phyloP scores from a whole-genome alignment of 192 early-diverging fungal genomes.

The Umbelopsis vinacea region DNA sequence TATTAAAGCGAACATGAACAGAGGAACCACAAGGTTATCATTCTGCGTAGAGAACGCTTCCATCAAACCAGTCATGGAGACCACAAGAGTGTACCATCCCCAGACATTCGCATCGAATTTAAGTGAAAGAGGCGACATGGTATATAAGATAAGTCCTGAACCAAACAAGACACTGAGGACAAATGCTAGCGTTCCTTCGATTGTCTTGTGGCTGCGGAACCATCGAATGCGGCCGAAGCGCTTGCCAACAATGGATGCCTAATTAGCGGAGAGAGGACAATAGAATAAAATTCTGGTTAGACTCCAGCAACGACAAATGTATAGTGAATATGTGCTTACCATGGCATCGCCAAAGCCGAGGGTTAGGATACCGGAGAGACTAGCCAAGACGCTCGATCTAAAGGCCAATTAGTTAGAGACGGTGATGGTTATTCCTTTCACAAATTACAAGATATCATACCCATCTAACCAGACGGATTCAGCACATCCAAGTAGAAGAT shows the following conservation, averaged over 20 bases:
- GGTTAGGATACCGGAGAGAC: slow-evolving; percentile 81
- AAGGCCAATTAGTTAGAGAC: background rate
- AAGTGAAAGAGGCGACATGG: slow-evolving; percentile 32
- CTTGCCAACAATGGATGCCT: slow-evolving; percentile 87
- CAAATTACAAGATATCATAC: slow-evolving; percentile 34
- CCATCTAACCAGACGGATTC: slow-evolving; percentile 85
- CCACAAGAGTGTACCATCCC: slow-evolving; percentile 26
- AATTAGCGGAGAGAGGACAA: slow-evolving; percentile 7
- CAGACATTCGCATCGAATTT: slow-evolving; percentile 43
- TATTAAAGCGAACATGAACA: slow-evolving; percentile 65
- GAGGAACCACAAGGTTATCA: slow-evolving; percentile 91
- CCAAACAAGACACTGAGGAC: slow-evolving; percentile 63
- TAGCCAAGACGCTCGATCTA: slow-evolving; percentile 49
- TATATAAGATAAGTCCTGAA: slow-evolving; percentile 38
- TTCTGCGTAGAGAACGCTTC: slow-evolving; percentile 94
- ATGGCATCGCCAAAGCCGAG: slow-evolving; percentile 91
- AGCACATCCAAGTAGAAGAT: slow-evolving; percentile 90
- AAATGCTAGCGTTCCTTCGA: slow-evolving; percentile 90
- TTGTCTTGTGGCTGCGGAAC: slow-evolving; percentile 77
- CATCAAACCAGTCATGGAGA: slow-evolving; percentile 55
- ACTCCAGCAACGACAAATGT: no score
- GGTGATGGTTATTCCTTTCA: background rate
- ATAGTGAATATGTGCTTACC: slow-evolving; percentile 40
- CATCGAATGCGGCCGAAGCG: slow-evolving; percentile 71
- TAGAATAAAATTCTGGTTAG: no score